Evolutionary conservation across 139 green algal genomes (phyloP).

Genomic region (Coccomyxa sp.): DNA sequence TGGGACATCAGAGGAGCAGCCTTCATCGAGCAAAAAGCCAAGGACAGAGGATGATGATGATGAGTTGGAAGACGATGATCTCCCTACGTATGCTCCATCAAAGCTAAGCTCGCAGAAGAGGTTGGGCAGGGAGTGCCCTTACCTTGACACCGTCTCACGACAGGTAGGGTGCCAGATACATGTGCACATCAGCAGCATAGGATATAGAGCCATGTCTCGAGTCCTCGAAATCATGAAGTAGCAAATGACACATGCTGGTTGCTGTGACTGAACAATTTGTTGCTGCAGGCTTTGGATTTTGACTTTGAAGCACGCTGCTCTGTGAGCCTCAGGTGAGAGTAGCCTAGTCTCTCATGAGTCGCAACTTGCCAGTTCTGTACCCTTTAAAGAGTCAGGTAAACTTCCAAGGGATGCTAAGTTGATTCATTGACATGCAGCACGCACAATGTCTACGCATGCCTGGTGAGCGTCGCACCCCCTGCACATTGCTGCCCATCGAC

Average conservation of each 20-base stretch:
- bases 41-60: neutral
- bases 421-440: too few relatives aligned
- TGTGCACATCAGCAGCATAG: too few relatives aligned
- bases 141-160: slow-evolving; percentile 93
- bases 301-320: slow-evolving; percentile 99
- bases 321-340: slow-evolving; percentile 79
- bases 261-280: neutral
- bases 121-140: slow-evolving; percentile 84
- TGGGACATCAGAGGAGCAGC: neutral
- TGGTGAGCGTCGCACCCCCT: slow-evolving; percentile 85
- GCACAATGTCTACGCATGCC: slow-evolving; percentile 98
- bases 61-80: neutral
- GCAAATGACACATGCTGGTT: too few relatives aligned
- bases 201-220: neutral
- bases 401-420: too few relatives aligned
- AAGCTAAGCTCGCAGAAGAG: neutral
- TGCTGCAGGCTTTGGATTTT: slow-evolving; percentile 89
- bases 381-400: too few relatives aligned
- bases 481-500: neutral
- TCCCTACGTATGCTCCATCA: too few relatives aligned
- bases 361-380: too few relatives aligned
- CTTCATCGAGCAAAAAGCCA: neutral
- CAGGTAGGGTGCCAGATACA: too few relatives aligned
- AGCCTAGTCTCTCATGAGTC: too few relatives aligned
- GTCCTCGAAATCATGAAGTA: neutral